Evolutionary conservation across 2,329 filamentous ascomycete species (phyloP).

Genomic region (Fusarium sp.): DNA sequence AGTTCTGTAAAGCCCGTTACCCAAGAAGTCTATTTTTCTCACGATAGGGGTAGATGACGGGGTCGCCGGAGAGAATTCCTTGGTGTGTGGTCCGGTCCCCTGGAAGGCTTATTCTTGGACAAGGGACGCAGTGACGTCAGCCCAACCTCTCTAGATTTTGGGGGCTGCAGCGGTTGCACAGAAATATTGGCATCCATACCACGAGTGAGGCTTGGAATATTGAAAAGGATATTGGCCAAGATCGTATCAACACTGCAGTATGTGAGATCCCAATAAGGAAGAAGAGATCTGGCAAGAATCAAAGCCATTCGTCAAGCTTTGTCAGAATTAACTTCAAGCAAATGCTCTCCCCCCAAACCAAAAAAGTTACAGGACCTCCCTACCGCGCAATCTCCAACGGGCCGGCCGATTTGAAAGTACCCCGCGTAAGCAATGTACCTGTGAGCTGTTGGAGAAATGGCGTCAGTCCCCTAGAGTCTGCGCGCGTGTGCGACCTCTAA

Average conservation of each 20-base stretch:
- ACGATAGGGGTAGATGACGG: not conserved
- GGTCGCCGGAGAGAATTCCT: not conserved
- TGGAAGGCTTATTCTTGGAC: not conserved
- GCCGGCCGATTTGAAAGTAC: slow-evolving; percentile 17
- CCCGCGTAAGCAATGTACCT: slow-evolving; percentile 18
- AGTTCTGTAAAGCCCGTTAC: not conserved
- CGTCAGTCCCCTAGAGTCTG: slow-evolving; percentile 22
- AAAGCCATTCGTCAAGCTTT: not conserved
- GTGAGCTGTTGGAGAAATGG: slow-evolving; percentile 26
- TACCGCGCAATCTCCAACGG: not conserved
- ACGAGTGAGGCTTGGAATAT: slow-evolving; percentile 6
- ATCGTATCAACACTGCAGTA: not conserved
- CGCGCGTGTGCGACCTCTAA: slow-evolving; percentile 16
- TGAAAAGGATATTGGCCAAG: not conserved
- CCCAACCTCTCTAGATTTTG: slow-evolving; percentile 5
- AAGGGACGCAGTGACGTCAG: slow-evolving; percentile 29
- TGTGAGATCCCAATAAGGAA: not conserved
- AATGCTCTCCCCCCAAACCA: not conserved
- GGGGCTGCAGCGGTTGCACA: not conserved
- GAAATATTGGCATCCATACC: not conserved
- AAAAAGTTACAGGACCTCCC: not conserved
- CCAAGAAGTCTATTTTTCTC: slow-evolving; percentile 1
- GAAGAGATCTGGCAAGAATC: not conserved
- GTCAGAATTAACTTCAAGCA: not conserved
- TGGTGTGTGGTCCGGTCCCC: not conserved